Base-by-base conservation (phyloP, 2,329 filamentous ascomycete genomes). In the Meredithiella fracta region DNA sequence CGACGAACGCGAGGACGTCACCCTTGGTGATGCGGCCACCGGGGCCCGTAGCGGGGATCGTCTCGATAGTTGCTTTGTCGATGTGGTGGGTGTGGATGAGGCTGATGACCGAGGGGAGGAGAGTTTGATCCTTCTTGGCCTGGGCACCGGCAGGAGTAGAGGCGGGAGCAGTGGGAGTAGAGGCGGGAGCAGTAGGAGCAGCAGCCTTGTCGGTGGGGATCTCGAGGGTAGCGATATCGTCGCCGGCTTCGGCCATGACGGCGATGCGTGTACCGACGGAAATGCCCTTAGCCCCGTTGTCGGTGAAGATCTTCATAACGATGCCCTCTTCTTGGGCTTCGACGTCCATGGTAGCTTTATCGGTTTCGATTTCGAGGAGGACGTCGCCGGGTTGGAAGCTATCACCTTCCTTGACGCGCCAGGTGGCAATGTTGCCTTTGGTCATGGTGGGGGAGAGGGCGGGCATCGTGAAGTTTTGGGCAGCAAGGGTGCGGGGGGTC, bases 301-400 rank as follows among this genome's bases (percentile, higher is more conserved):
- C 72, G 65, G 81, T 73, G 65, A 82, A 78, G 63, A 94, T 91
- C 75, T 92, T 94, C 66, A 89, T 82, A 68, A 94, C 71, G 62
- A 91, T 74, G 44, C 89, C 88, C 65, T 94, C 87, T 47, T 94
- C 88, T 71, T 92, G 88, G 42, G 88, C 88, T 73, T 94, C 89
- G 25, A 94, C 88, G 63, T 94, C 89, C 87, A 94, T 94, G 57
- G 86, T 86, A 56, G 88, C 88, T 75, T 94, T 94, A 70, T 94
- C 88, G 58, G 88, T 94, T 72, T 94, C 88, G 67, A 94, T 92
- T 70, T 94, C 88, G 59, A 94, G 80, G 53, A 94, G 76, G 31
- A 94, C 86, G 68, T 94, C 88, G 62, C 88, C 88, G 58, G 87
- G 85, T 52, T 78, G 74, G 69, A 88, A 94, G 53, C 79, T 76